phyloP scores from a whole-genome alignment of 2,329 filamentous ascomycete species.

The Pyrenochaeta sp. region DNA sequence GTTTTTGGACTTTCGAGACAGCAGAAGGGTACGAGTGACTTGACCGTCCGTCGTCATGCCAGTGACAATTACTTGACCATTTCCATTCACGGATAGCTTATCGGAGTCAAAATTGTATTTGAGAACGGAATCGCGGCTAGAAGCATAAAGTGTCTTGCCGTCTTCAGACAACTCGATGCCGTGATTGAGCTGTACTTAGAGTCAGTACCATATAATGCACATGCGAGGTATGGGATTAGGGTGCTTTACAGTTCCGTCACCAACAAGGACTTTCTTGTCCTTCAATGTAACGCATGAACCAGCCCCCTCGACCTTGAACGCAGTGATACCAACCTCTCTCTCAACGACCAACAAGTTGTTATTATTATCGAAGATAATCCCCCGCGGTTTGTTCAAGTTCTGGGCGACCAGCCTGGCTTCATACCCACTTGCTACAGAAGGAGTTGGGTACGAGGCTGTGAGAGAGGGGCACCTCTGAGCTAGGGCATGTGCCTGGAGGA shows the following conservation, averaged over 20 bases:
- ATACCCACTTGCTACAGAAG: constrained; percentile 49
- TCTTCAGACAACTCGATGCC: constrained; percentile 55
- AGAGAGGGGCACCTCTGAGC: constrained; percentile 26
- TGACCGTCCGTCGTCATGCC: constrained; percentile 69
- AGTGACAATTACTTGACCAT: constrained; percentile 61
- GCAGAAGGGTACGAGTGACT: constrained; percentile 69
- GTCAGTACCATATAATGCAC: too few species aligned
- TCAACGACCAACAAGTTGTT: constrained; percentile 57
- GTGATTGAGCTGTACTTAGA: constrained; percentile 51
- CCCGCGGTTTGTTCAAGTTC: constrained; percentile 52
- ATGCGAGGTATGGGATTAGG: too few species aligned
- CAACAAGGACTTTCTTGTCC: constrained; percentile 18
- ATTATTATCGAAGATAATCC: constrained; percentile 53
- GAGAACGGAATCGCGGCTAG: background rate
- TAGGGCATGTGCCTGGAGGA: constrained; percentile 13
- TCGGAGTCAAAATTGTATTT: constrained; percentile 19
- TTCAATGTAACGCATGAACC: constrained; percentile 19
- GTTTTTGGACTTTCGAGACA: constrained; percentile 63
- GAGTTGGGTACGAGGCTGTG: constrained; percentile 40
- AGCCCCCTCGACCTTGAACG: constrained; percentile 38
- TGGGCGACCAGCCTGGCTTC: constrained; percentile 52
- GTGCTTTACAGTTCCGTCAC: constrained; percentile 15
- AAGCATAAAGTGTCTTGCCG: constrained; percentile 48
- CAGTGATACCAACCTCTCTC: constrained; percentile 42
- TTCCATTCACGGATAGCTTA: constrained; percentile 49